Conservation (phyloP, 164 flowering plant species). For the Tinospora cordifolia region DNA sequence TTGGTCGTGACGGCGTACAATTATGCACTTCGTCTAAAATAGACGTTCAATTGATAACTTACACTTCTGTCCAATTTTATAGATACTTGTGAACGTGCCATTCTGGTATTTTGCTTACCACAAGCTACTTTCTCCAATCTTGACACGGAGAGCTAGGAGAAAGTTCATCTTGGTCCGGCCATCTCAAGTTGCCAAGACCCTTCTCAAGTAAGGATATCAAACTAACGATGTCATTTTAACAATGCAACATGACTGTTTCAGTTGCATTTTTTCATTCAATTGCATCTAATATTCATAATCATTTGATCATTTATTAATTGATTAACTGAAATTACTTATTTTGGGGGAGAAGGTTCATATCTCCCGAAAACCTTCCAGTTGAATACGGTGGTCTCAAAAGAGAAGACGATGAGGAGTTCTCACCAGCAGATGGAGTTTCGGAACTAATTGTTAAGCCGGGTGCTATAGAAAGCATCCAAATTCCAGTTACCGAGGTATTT, state of each 20-base stretch:
- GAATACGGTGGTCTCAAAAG: constrained; percentile 73
- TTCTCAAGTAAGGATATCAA: constrained; percentile 53
- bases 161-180: constrained; percentile 60
- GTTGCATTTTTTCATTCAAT: too few species aligned
- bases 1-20: too few species aligned
- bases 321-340: too few species aligned
- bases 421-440: constrained; percentile 30
- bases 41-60: not conserved
- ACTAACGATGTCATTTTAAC: too few species aligned
- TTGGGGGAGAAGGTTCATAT: constrained; percentile 64
- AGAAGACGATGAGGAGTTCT: constrained; percentile 52
- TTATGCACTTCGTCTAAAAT: too few species aligned
- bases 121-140: constrained; percentile 24
- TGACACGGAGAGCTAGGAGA: constrained; percentile 30
- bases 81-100: constrained; percentile 74
- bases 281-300: too few species aligned
- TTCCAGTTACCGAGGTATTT: constrained; percentile 53
- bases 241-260: too few species aligned
- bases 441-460: constrained; percentile 33
- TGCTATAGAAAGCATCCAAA: constrained; percentile 27
- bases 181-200: constrained; percentile 47
- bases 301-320: too few species aligned
- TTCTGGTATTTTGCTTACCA: constrained; percentile 51
- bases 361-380: constrained; percentile 51
- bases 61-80: constrained; percentile 12